phyloP scores from a whole-genome alignment of 306 rosid genomes.

The Cucumis cinereus region DNA sequence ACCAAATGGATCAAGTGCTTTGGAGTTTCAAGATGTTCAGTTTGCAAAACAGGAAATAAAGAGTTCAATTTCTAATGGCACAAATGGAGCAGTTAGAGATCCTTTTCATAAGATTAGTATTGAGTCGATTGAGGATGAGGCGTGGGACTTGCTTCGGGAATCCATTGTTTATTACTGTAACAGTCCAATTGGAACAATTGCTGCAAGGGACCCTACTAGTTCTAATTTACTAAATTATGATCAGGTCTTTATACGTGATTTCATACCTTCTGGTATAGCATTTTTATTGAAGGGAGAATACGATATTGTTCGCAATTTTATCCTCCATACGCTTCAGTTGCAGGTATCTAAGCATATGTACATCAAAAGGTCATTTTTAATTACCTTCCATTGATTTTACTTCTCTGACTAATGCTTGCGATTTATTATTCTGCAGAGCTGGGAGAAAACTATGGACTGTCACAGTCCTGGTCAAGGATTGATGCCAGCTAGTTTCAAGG shows the following conservation, averaged over 20 bases:
- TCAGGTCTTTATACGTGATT: conserved; percentile 83
- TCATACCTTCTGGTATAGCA: conserved; percentile 83
- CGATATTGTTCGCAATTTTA: conserved; percentile 77
- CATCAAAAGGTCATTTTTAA: conserved; percentile 1
- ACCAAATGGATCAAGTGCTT: conserved; percentile 17
- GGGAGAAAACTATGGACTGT: conserved; percentile 95
- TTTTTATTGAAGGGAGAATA: conserved; percentile 79
- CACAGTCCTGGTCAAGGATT: conserved; percentile 91
- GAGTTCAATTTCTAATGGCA: conserved; percentile 23
- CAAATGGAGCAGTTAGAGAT: conserved; percentile 36
- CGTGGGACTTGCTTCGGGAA: conserved; percentile 67
- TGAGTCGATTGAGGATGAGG: conserved; percentile 60
- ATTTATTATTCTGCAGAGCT: conserved; percentile 42
- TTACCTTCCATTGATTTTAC: background rate
- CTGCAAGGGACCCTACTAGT: conserved; percentile 62
- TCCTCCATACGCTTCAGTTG: conserved; percentile 77
- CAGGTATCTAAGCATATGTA: conserved; percentile 35
- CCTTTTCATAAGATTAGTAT: conserved; percentile 17
- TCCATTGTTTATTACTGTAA: conserved; percentile 64
- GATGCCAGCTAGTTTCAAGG: conserved; percentile 94
- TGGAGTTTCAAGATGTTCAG: conserved; percentile 43
- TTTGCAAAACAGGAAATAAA: conserved; percentile 34
- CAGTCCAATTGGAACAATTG: conserved; percentile 79
- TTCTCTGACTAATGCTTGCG: background rate
- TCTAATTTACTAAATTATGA: conserved; percentile 66